These are phyloP conservation scores for Saccharata proteae DNA, from an alignment of 2,329 filamentous ascomycete genomes.

Conservation along the genomic window DNA sequence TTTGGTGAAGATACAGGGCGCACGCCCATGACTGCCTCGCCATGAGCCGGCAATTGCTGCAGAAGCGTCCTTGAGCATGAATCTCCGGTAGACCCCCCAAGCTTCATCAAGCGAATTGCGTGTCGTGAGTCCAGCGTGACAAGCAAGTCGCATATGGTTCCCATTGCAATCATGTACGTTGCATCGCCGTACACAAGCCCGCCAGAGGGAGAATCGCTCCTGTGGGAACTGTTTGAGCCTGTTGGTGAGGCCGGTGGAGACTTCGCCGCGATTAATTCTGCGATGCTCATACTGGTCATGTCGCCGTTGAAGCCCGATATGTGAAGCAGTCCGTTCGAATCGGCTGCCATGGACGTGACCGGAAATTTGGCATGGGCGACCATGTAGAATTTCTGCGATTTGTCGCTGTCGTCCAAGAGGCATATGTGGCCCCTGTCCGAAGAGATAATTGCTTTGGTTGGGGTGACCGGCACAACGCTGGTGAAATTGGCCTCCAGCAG, in stretches of 20 bases:
- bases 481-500: constrained; percentile 78
- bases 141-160: constrained; percentile 23
- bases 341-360: constrained; percentile 54
- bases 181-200: constrained; percentile 14
- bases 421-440: constrained; percentile 86
- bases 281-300: constrained; percentile 32
- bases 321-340: constrained; percentile 46
- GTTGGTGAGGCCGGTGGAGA: constrained; percentile 25
- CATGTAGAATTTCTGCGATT: constrained; percentile 57
- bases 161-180: constrained; percentile 26
- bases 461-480: constrained; percentile 59
- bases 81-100: constrained; percentile 30
- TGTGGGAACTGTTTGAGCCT: too few species aligned
- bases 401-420: constrained; percentile 64
- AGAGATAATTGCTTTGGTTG: constrained; percentile 67
- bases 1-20: constrained; percentile 51
- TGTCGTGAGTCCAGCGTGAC: constrained; percentile 58
- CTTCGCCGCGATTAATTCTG: constrained; percentile 19
- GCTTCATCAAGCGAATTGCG: constrained; percentile 51
- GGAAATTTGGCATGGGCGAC: constrained; percentile 55
- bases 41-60: constrained; percentile 43
- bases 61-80: constrained; percentile 19
- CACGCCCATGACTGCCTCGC: constrained; percentile 56
- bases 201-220: too few species aligned
- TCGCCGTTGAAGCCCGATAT: constrained; percentile 56